These are phyloP conservation scores for Ogataea nakhonphanomensis DNA, from an alignment of 805 yeast species.

Conservation along the genomic window DNA sequence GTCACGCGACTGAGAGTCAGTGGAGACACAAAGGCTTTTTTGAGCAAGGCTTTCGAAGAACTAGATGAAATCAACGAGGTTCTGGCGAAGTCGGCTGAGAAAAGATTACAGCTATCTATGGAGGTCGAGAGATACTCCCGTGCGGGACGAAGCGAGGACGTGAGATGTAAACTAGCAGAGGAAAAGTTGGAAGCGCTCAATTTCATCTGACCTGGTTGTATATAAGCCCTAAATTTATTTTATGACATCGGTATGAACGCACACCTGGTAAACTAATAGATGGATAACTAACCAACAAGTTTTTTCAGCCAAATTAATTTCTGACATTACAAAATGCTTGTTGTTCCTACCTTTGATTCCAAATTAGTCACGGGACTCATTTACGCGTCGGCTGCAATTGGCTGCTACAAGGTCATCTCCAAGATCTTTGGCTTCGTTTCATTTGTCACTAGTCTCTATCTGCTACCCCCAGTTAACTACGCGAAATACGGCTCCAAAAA, in stretches of 20 bases:
- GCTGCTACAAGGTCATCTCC: constrained; percentile 56
- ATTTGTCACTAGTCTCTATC: constrained; percentile 56
- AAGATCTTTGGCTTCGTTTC: constrained; percentile 47
- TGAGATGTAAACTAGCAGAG: constrained; percentile 27
- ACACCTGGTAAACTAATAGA: no score
- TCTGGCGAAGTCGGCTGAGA: constrained; percentile 14
- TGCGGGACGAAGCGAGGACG: constrained; percentile 26
- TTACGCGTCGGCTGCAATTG: constrained; percentile 51
- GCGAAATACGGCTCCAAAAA: constrained; percentile 70
- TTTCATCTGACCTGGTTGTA: constrained; percentile 27
- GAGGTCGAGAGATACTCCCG: constrained; percentile 28
- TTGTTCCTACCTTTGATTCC: constrained; percentile 5
- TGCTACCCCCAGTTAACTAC: constrained; percentile 59
- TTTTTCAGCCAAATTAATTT: neutral
- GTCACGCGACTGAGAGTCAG: constrained; percentile 23
- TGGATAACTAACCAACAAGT: neutral
- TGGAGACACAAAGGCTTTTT: constrained; percentile 18
- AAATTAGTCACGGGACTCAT: constrained; percentile 18
- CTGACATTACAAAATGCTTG: neutral
- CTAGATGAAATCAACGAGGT: constrained; percentile 22
- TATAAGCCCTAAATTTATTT: neutral
- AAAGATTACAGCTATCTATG: constrained; percentile 25
- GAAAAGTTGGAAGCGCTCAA: constrained; percentile 52
- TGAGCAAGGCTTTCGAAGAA: constrained; percentile 22
- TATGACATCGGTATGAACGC: no score